Base-by-base conservation (phyloP, 805 yeast species). In the Pichia nakasei region DNA sequence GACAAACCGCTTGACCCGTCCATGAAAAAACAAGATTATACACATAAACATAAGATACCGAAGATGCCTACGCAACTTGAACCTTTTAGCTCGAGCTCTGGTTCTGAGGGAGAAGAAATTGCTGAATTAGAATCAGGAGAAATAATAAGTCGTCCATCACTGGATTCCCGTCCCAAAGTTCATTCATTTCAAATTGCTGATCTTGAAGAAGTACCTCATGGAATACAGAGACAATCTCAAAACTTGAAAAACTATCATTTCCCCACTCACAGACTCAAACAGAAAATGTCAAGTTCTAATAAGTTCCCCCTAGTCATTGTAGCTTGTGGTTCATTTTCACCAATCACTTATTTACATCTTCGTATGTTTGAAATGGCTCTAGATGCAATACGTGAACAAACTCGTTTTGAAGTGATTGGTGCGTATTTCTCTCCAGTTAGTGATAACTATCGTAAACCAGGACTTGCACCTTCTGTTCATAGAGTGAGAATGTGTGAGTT, bases 281-380 rank as follows among this genome's bases (percentile, higher is more conserved):
- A 79, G 21, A 72, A 73, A 43, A 63, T 89, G 55, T 65, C 75
- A 45, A 93, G 87, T 56, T 78, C 82, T 44, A 69, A 81, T 49
- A 91, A 91, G 64, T 73, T 79, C 52, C 98, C 98, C 1, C 70
- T 93, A 51, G 97, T 93, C 12, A 76, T 93, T 42, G 97, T 93
- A 22, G 97, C 97, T 1, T 93, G 98, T 65, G 98, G 98, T 9
- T 87, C 96, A 2, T 93, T 91, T 58, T 85, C 95, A 2, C 98
- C 98, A 29, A 81, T 93, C 43, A 93, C 98, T 0, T 93, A 93
- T 63, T 69, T 93, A 45, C 98, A 93, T 64, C 68, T 93, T 57
- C 75, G 98, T 46, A 93, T 93, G 97, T 93, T 93, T 62, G 98
- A 93, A 66, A 93, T 93, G 98, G 98, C 98, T 0, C 67, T 93